Percentiles rank a stretch among this genome's conserved stretches.
phyloP scores from a whole-genome alignment of 2,329 filamentous ascomycete species.

The Microdochium bolleyi region DNA sequence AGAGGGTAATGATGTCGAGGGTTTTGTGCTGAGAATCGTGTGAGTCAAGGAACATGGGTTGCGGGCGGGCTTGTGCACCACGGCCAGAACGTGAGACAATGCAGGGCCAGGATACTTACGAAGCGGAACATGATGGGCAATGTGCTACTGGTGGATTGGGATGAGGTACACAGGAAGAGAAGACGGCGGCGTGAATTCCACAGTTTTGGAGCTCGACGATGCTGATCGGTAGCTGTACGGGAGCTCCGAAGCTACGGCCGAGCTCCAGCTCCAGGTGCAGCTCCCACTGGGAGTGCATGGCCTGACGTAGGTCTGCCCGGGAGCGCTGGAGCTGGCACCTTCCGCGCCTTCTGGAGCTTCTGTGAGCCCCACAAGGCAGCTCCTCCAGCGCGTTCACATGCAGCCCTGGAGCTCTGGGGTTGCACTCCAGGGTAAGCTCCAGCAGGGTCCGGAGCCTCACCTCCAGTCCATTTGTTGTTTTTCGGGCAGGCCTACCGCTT shows the following conservation, averaged over 20 bases:
- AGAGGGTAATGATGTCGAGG: constrained; percentile 89
- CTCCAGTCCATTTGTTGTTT: not conserved
- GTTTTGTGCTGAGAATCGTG: constrained; percentile 55
- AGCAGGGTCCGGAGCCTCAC: not conserved
- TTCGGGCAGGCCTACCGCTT: not conserved
- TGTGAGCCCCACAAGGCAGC: not conserved
- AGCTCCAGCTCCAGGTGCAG: not conserved
- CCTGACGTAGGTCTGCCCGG: not conserved
- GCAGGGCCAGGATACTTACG: constrained; percentile 22
- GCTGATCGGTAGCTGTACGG: not conserved
- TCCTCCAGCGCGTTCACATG: not conserved
- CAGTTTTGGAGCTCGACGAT: not conserved
- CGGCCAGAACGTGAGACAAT: not conserved
- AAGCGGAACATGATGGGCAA: constrained; percentile 35
- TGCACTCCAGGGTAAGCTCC: not conserved
- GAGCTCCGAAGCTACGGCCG: not conserved
- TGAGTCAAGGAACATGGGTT: constrained; percentile 1
- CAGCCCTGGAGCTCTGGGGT: not conserved
- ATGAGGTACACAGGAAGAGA: not conserved
- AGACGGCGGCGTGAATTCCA: not conserved
- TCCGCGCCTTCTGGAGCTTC: not conserved
- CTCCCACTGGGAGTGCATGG: not conserved
- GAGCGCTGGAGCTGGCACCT: not conserved
- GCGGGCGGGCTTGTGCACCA: not conserved
- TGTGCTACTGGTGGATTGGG: not conserved